Conservation (phyloP, 202 grass and related monocot species). For the Alloteropsis angusta region DNA sequence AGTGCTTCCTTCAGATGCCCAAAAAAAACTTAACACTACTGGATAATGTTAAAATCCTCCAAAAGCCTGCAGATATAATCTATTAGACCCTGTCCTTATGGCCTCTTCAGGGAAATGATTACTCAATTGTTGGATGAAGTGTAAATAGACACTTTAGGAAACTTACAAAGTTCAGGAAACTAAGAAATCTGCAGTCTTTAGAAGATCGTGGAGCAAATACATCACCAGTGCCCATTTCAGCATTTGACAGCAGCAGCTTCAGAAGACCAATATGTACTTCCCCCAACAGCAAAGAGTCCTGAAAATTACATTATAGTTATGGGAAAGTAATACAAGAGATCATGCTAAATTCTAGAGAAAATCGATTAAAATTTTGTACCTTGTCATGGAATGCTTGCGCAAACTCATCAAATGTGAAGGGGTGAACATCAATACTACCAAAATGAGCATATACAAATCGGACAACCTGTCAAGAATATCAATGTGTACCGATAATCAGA, state of each 20-base stretch:
- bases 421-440: conserved; percentile 43
- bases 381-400: conserved; percentile 91
- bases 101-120: conserved; percentile 13
- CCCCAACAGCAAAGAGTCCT: conserved; percentile 81
- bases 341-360: neutral
- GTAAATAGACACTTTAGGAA: conserved; percentile 18
- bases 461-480: conserved; percentile 56
- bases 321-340: conserved; percentile 5
- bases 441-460: conserved; percentile 66
- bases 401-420: conserved; percentile 94
- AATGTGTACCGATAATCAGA: conserved; percentile 6
- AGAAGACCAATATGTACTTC: conserved; percentile 81
- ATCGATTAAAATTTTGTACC: conserved; percentile 31
- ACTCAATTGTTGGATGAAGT: conserved; percentile 11
- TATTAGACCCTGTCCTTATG: conserved; percentile 6
- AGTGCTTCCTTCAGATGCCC: neutral
- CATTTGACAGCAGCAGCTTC: conserved; percentile 59
- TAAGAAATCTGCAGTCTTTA: conserved; percentile 73
- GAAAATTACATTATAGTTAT: conserved; percentile 19
- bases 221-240: conserved; percentile 33
- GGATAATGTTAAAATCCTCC: neutral
- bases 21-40: conserved; percentile 7
- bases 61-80: neutral
- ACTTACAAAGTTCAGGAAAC: conserved; percentile 91
- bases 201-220: conserved; percentile 61